Evolutionary conservation across 148 eudicot genomes (phyloP), one percentile per base, ranked within the genome.

Genomic region (Nepenthes mirabilis): DNA sequence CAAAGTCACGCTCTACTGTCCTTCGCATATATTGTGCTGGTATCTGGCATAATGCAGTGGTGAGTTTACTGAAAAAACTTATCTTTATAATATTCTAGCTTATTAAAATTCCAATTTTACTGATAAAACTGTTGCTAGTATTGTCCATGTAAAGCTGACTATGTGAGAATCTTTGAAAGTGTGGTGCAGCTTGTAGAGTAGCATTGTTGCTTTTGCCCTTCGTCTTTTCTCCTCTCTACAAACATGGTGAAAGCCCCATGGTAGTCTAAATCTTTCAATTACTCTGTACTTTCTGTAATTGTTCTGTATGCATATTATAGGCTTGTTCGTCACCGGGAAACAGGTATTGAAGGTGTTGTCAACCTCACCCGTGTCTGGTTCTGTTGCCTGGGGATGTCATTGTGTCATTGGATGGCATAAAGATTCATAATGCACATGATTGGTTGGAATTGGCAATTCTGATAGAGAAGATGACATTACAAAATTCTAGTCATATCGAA

Each of bases 1-100:
- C 79, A 32, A 74, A 85, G 65, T 82, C 96, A 33, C 75, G 74
- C 55, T 60, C 70, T 55, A 68, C 85, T 68, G 74, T 82, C 65
- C 98, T 91, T 71, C 90, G 91, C 45, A 75, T 91, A 71, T 91
- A 85, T 69, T 82, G 90, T 88, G 98, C 98, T 74, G 96, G 98
- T 57, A 79, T 91, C 59, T 88, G 96, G 96, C 98, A 91, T 62
- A 91, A 91, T 77, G 96, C 94, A 50, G 85, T 70, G 63, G 98
- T 91, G 70, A 80, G 96, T 82, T 52, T 1, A 32, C 9, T 13
- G 33, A 37, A 36, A 36, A 8, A 33, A 9, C 8, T 52, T 52
- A 52, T 2, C 55, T 11, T 2, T 14, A 52, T 52, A 14, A 14
- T 52, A 52, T 14, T 32, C 32, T 4, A 52, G 32, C 32, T 50